Evolutionary conservation across 306 rosid species (phyloP).

Genomic region (Quercus engelmannii): DNA sequence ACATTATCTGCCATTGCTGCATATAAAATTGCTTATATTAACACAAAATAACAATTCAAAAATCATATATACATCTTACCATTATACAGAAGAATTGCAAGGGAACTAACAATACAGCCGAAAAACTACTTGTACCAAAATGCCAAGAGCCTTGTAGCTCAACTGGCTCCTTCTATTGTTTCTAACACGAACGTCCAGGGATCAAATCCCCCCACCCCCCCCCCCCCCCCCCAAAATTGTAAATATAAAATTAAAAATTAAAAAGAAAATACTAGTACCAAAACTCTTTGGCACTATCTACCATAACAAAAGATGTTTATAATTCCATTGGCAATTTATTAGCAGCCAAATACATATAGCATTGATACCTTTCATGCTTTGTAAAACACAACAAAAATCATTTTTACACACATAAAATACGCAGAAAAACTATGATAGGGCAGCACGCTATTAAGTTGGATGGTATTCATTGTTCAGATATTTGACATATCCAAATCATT

Average conservation of each 20-base stretch:
- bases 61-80: slow-evolving; percentile 14
- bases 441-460: not conserved
- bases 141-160: too few species aligned
- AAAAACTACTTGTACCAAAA: not conserved
- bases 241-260: too few species aligned
- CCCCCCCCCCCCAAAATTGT: too few species aligned
- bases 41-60: slow-evolving; percentile 2
- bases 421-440: not conserved
- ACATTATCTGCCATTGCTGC: slow-evolving; percentile 51
- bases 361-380: not conserved
- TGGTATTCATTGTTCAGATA: not conserved
- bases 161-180: too few species aligned
- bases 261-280: not conserved
- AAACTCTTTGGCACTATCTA: not conserved
- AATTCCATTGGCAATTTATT: not conserved
- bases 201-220: too few species aligned
- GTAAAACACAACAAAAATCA: not conserved
- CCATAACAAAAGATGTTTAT: not conserved
- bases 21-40: slow-evolving; percentile 15
- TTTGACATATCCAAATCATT: not conserved
- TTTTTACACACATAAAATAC: not conserved
- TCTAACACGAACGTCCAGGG: too few species aligned
- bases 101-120: not conserved
- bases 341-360: not conserved
- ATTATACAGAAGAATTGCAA: not conserved